These are phyloP conservation scores for Grigorovia yakushimaensis DNA, from an alignment of 805 yeast genomes.

Conservation along the genomic window DNA sequence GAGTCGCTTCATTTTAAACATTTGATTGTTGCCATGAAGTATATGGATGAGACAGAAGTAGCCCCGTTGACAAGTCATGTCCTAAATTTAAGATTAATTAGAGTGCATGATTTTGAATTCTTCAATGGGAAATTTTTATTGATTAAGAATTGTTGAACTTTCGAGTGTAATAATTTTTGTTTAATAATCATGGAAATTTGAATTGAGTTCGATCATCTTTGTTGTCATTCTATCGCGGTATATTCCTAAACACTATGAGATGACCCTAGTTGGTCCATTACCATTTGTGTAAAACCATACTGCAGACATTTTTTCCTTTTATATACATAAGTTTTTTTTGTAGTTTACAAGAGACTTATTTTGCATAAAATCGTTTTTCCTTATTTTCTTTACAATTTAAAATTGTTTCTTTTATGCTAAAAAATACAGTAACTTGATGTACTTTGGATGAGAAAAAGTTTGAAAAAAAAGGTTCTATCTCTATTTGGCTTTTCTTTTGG, in stretches of 20 bases:
- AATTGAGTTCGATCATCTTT: conserved; percentile 57
- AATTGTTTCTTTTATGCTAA: too few species aligned
- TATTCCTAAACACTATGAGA: conserved; percentile 99
- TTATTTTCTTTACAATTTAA: too few species aligned
- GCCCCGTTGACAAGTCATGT: conserved; percentile 93
- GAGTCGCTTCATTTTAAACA: conserved; percentile 17
- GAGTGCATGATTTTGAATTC: conserved; percentile 32
- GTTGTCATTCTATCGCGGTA: conserved; percentile 70
- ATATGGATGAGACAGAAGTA: conserved; percentile 56
- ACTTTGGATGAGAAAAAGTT: too few species aligned
- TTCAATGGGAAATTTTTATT: conserved; percentile 10
- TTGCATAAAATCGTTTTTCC: too few species aligned
- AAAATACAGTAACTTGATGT: neutral
- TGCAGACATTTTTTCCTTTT: conserved; percentile 58
- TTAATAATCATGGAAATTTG: conserved; percentile 11
- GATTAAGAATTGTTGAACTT: too few species aligned
- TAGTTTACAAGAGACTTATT: too few species aligned
- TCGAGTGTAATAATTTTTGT: too few species aligned
- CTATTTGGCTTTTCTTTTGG: too few species aligned
- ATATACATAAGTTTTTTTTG: neutral
- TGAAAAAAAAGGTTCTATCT: too few species aligned
- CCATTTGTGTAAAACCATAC: conserved; percentile 99
- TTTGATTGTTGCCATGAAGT: conserved; percentile 42
- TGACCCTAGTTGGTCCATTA: conserved; percentile 78
- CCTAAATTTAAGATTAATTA: conserved; percentile 51